These are phyloP conservation scores for Dentipellis sp. DNA, from an alignment of 768 basidiomycete genomes.

Conservation along the genomic window DNA sequence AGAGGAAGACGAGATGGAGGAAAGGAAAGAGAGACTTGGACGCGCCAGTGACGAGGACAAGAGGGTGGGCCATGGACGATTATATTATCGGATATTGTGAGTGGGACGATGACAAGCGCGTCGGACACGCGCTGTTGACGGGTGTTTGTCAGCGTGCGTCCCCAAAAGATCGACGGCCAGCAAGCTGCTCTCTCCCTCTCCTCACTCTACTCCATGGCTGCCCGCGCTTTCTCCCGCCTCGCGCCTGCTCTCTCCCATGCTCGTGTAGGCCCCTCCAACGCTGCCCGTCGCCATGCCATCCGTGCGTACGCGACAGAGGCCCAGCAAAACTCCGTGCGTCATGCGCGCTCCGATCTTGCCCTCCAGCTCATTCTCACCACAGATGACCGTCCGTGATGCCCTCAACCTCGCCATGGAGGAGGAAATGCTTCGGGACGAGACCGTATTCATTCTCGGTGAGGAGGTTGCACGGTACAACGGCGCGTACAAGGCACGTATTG, in stretches of 20 bases:
- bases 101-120: conserved; percentile 4
- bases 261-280: conserved; percentile 32
- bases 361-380: conserved; percentile 13
- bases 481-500: conserved; percentile 66
- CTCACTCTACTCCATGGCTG: conserved; percentile 19
- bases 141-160: not conserved
- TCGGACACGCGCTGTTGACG: conserved; percentile 5
- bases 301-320: conserved; percentile 61
- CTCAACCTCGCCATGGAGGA: conserved; percentile 98
- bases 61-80: conserved; percentile 32
- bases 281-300: conserved; percentile 32
- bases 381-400: conserved; percentile 99
- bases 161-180: conserved; percentile 8
- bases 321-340: conserved; percentile 37
- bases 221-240: conserved; percentile 62
- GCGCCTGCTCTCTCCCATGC: conserved; percentile 37
- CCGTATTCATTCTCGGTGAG: conserved; percentile 92
- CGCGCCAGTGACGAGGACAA: conserved; percentile 78
- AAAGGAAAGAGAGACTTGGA: conserved; percentile 42
- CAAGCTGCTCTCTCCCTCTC: conserved; percentile 19
- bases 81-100: conserved; percentile 5
- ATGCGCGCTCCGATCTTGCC: conserved; percentile 24
- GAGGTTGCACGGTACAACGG: conserved; percentile 98
- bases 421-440: conserved; percentile 95
- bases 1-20: conserved; percentile 16